phyloP scores from a whole-genome alignment of 176 grass and related monocot genomes.

The Oryza nivara region DNA sequence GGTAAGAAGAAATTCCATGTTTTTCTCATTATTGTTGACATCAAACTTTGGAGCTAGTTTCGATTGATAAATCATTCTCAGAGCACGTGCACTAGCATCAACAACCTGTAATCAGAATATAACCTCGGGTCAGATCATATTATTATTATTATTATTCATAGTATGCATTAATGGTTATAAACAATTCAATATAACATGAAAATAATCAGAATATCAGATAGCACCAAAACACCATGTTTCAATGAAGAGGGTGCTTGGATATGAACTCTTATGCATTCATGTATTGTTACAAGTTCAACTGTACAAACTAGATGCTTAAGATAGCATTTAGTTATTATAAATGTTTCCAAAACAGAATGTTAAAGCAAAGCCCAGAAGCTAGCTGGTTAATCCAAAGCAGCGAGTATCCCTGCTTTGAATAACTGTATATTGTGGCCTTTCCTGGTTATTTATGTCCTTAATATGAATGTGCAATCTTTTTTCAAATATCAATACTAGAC shows the following conservation, averaged over 20 bases:
- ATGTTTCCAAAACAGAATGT: conserved; percentile 29
- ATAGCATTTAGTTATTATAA: conserved; percentile 14
- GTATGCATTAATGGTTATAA: conserved; percentile 3
- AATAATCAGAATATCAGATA: conserved; percentile 29
- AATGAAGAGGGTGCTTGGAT: conserved; percentile 17
- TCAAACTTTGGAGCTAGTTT: conserved; percentile 86
- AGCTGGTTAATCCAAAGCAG: conserved; percentile 14
- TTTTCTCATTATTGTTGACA: conserved; percentile 69
- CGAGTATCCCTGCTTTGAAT: not conserved
- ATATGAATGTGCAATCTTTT: conserved; percentile 25
- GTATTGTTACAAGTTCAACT: conserved; percentile 7
- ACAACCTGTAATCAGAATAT: conserved; percentile 67
- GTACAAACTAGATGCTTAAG: not conserved
- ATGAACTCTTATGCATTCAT: conserved; percentile 7
- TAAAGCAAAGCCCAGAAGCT: conserved; percentile 11
- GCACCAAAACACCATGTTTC: conserved; percentile 6
- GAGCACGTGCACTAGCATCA: conserved; percentile 88
- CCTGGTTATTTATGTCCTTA: conserved; percentile 5
- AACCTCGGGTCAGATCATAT: conserved; percentile 33
- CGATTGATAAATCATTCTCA: conserved; percentile 98
- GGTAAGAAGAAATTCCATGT: conserved; percentile 90
- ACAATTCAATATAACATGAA: conserved; percentile 23
- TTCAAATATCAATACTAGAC: conserved; percentile 21
- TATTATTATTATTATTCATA: conserved; percentile 1
- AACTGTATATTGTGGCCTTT: not conserved